Base-by-base conservation (phyloP, 495 filamentous ascomycete genomes). In the Penicillium atrosanguineum region DNA sequence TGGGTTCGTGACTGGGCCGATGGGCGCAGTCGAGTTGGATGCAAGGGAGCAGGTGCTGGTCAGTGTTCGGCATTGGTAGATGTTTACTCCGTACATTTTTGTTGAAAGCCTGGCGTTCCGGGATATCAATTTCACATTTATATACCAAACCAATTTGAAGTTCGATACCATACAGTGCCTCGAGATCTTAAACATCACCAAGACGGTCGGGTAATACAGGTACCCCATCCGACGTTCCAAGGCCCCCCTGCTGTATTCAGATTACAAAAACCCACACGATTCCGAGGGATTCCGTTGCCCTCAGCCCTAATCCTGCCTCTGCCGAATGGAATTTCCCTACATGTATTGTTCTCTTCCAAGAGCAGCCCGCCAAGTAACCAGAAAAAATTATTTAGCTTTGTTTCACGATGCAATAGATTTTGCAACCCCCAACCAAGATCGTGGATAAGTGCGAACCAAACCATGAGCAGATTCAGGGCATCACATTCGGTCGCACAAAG, bases 11-110 rank as follows among this genome's bases (percentile, higher is more conserved):
- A 69, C 64, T 6, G 69, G 72, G 19, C 67, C 67, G 38, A 60
- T 63, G 7, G 62, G 62, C 0, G 61, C 60, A 7, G 38, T 69
- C 7, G 70, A 75, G 23, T 41, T 67, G 15, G 71, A 74, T 46
- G 47, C 69, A 1, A 52, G 63, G 29, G 71, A 76, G 47, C 70
- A 72, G 52, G 70, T 78, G 14, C 59, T 78, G 43, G 63, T 78
- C 11, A 66, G 64, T 45, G 65, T 78, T 18, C 64, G 73, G 43
- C 75, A 78, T 63, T 78, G 75, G 75, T 78, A 67, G 48, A 9
- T 47, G 39, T 5, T 50, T 6, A 28, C 5, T 25, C 14, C 20
- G 3, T 44, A 5, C 11, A 34, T 14, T 6, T 31, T 29, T 18
- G 20, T 12, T 25, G 16, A 3, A 40, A 40, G 38, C 38, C n/a